Base-by-base conservation (phyloP, 106 monocot species). In the Dendrobium huoshanense region DNA sequence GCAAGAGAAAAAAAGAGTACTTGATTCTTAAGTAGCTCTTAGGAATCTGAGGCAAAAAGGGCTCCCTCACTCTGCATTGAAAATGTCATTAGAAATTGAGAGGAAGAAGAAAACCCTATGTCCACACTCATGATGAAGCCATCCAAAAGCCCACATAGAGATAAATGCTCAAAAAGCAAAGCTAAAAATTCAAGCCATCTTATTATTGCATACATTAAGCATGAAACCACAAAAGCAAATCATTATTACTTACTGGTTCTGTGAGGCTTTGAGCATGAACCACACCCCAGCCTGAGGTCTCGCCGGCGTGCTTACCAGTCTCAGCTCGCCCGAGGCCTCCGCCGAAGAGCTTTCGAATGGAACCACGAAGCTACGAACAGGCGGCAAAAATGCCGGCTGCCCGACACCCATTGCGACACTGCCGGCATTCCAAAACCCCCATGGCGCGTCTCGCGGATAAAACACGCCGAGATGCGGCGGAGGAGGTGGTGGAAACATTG, bases 11-110 rank as follows among this genome's bases (percentile, higher is more conserved):
- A 37, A 31, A 25, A 67, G 43, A 79, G 80, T 85, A 85, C 90
- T 82, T 90, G 54, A 90, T 88, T 80, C 90, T 87, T 55, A 90
- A 79, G 81, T 85, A 86, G 83, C 87, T 90, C 83, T 75, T 85
- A 44, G 78, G 64, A 68, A 90, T 90, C 81, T 90, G 90, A 81
- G 90, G 90, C 85, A 90, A 80, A 72, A 79, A 84, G 19, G 90
- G 90, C 77, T 90, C 87, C 47, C 72, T 88, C 49, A 75, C 68
- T 75, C 90, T 90, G 81, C 81, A 88, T 75, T 45, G 29, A 75
- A 67, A 4, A 25, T n/a, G 51, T 11, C 51, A 51, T 13, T 51
- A 13, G 72, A 41, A 70, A 70, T 31, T 76, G 20, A 37, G 3
- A 75, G 45, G 42, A 22, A n/a, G 37, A 61, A 58, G 41, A 84